Evolutionary conservation across 2,329 filamentous ascomycete species (phyloP).

Genomic region (Beauveria sp.): DNA sequence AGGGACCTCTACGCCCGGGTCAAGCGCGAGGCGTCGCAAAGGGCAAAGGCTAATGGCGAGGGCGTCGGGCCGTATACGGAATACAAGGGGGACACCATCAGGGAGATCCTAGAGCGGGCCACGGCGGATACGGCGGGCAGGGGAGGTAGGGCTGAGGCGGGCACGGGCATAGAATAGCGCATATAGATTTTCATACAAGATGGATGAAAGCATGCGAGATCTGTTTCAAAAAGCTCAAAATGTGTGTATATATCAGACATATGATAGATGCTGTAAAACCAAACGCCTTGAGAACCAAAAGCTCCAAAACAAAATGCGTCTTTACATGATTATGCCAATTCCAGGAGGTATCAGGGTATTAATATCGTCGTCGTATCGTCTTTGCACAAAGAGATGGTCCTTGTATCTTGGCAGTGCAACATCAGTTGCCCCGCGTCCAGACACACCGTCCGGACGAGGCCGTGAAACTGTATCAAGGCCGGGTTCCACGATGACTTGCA

Average conservation of each 20-base stretch:
- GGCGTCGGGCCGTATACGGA: slow-evolving; percentile 30
- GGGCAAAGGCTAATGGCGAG: slow-evolving; percentile 22
- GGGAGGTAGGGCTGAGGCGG: neutral
- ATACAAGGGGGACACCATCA: slow-evolving; percentile 31
- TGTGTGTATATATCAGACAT: neutral
- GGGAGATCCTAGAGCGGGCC: slow-evolving; percentile 26
- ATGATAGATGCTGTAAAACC: too few relatives aligned
- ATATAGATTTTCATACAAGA: too few relatives aligned
- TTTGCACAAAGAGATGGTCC: neutral
- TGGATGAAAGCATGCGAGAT: too few relatives aligned
- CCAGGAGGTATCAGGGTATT: neutral
- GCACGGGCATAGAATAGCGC: neutral
- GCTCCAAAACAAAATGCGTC: too few relatives aligned
- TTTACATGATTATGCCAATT: neutral
- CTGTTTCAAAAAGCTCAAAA: too few relatives aligned
- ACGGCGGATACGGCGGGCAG: slow-evolving; percentile 9
- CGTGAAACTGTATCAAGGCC: neutral
- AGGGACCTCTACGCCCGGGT: slow-evolving; percentile 29
- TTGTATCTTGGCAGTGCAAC: neutral
- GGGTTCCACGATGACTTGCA: neutral
- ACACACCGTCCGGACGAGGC: neutral
- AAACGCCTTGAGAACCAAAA: neutral
- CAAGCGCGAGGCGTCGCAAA: slow-evolving; percentile 29
- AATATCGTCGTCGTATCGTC: neutral
- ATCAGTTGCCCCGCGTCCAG: neutral